Evolutionary conservation across 257 asterid genomes (phyloP), one percentile per base, ranked within the genome.

Genomic region (Mentha longifolia): DNA sequence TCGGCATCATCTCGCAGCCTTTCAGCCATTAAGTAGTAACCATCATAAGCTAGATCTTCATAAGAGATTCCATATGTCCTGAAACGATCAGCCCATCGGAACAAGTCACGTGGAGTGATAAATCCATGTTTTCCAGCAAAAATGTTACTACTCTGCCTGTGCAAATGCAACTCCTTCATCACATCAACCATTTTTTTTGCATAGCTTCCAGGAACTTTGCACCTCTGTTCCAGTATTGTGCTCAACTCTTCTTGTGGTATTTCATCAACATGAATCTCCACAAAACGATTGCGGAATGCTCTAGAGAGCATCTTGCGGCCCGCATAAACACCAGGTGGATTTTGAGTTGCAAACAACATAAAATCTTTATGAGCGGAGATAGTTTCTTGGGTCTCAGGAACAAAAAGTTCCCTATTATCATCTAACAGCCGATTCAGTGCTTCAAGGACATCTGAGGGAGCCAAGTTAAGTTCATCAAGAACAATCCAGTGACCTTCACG

Each of bases 111-210:
- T 43, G 98, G 99, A 25, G 98, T 94, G 65, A 94, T 91, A 76
- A 87, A 94, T 59, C 99, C 99, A 77, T 94, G 96, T 85, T 91
- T 94, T 54, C 99, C 99, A 83, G 99, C 97, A 89, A 94, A 91
- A 43, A 88, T 78, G 70, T 89, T 89, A 70, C 96, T 94, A 46
- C 96, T 81, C 80, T 94, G 99, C 83, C 99, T 84, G 61, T 78
- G 95, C 79, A 84, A 72, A 76, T 94, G 99, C 88, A 94, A 83
- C 68, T 86, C 96, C 86, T 84, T 94, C 99, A 94, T 91, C 81
- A 94, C 97, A 67, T 79, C 83, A 77, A 94, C 83, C 97, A 94
- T 94, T 78, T 82, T 85, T 72, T 69, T 80, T 15, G 98, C 96
- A 83, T 84, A 83, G 75, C 89, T 85, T 61, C 54, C 81, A 57